Percentiles rank a stretch among this genome's conserved stretches.
Evolutionary conservation across 129 eudicot species (phyloP).

Genomic region (Artemisia annua): DNA sequence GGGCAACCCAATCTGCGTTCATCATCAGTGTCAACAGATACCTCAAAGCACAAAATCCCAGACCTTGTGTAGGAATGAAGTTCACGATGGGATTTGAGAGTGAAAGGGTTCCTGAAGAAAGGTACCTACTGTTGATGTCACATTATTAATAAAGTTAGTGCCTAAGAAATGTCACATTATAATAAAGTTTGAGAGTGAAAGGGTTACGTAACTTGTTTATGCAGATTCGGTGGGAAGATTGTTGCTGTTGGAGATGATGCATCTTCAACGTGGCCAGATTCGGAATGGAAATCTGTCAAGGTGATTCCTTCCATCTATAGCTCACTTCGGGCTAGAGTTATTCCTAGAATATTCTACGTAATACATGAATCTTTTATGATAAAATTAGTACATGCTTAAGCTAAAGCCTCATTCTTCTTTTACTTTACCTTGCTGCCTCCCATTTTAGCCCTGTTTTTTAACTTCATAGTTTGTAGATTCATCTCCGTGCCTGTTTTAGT

Average conservation of each 20-base stretch:
- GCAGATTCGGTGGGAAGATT: background rate
- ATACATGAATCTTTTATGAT: slow-evolving; percentile 23
- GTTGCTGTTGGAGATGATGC: background rate
- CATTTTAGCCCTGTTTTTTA: too few species aligned
- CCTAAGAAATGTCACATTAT: background rate
- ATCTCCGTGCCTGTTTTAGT: background rate
- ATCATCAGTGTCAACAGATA: slow-evolving; percentile 82
- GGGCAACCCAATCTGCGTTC: slow-evolving; percentile 86
- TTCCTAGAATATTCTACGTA: background rate
- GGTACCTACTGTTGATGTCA: slow-evolving; percentile 43
- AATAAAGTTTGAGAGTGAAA: too few species aligned
- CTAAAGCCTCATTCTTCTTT: too few species aligned
- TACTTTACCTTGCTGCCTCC: too few species aligned
- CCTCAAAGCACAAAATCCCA: slow-evolving; percentile 71
- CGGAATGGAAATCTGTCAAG: background rate
- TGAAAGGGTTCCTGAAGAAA: slow-evolving; percentile 90
- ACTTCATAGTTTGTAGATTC: too few species aligned
- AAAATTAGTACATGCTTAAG: background rate
- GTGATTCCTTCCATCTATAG: background rate
- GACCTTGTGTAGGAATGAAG: slow-evolving; percentile 86
- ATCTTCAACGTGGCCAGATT: background rate
- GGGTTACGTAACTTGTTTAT: background rate
- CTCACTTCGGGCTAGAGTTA: background rate
- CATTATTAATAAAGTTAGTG: background rate
- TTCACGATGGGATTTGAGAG: slow-evolving; percentile 93